Evolutionary conservation across 164 flowering plant genomes (phyloP).

Genomic region (Sextonia rubra): DNA sequence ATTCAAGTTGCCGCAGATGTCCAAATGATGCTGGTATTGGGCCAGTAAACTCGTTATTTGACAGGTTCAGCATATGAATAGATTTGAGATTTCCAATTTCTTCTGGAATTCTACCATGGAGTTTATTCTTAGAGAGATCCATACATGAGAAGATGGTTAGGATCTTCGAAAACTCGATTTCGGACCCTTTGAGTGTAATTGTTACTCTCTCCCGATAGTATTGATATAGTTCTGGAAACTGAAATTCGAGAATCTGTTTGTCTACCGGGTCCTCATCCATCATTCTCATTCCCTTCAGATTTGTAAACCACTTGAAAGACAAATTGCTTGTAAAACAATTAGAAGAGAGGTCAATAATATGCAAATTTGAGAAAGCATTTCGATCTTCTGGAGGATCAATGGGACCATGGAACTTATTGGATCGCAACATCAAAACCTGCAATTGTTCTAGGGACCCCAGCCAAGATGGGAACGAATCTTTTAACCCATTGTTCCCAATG

Average conservation of each 20-base stretch:
- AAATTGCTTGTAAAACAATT: slow-evolving; percentile 12
- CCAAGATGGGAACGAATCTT: slow-evolving; percentile 5
- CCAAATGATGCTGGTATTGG: slow-evolving; percentile 32
- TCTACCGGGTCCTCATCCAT: slow-evolving; percentile 2
- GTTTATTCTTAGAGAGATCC: slow-evolving; percentile 48
- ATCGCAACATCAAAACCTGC: background rate
- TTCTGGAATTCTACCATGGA: slow-evolving; percentile 50
- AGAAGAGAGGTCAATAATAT: slow-evolving; percentile 18
- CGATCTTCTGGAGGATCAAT: background rate
- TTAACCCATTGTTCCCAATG: background rate
- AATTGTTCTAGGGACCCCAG: background rate
- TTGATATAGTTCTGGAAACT: too few relatives aligned
- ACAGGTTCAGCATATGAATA: slow-evolving; percentile 46
- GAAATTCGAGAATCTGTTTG: background rate
- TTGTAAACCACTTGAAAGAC: background rate
- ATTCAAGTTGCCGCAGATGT: slow-evolving; percentile 24
- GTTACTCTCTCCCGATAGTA: slow-evolving; percentile 39
- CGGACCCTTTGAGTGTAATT: slow-evolving; percentile 40
- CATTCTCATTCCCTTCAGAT: slow-evolving; percentile 39
- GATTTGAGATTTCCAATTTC: slow-evolving; percentile 30
- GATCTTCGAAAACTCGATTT: slow-evolving; percentile 36
- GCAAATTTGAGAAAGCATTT: slow-evolving; percentile 2
- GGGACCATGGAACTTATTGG: background rate
- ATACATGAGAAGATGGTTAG: slow-evolving; percentile 33
- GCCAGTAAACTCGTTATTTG: slow-evolving; percentile 26